A percentile compares a stretch with the other conserved stretches of the same genome.
phyloP scores from a whole-genome alignment of 2,329 filamentous ascomycete species.

The Paecilomyces variotii region DNA sequence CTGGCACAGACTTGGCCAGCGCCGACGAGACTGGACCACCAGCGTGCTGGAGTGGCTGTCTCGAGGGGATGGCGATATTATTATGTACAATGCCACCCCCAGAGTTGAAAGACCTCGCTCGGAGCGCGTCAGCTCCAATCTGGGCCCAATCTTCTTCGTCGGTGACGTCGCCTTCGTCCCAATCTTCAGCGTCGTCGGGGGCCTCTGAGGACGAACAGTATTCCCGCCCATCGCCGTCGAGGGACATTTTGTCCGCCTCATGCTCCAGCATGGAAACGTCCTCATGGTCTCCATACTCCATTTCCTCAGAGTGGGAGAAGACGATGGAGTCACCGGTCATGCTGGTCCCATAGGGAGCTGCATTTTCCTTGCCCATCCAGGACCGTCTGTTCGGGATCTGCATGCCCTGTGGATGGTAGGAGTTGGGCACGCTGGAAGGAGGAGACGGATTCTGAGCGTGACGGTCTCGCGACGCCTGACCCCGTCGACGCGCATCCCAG shows the following conservation, averaged over 20 bases:
- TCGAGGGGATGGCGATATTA: constrained; percentile 31
- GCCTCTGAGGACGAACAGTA: constrained; percentile 72
- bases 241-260: constrained; percentile 92
- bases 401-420: constrained; percentile 38
- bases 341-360: constrained; percentile 49
- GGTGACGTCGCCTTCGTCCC: constrained; percentile 78
- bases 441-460: constrained; percentile 35
- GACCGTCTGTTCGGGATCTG: constrained; percentile 37
- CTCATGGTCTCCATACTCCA: constrained; percentile 52
- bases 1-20: constrained; percentile 33
- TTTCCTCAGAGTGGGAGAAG: constrained; percentile 61
- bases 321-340: constrained; percentile 63
- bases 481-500: constrained; percentile 77
- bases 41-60: constrained; percentile 12
- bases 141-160: constrained; percentile 96
- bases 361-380: constrained; percentile 21
- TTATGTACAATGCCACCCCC: constrained; percentile 32
- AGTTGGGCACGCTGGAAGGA: constrained; percentile 43
- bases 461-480: constrained; percentile 42
- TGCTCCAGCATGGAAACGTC: constrained; percentile 65
- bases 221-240: constrained; percentile 57
- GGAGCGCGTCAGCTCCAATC: constrained; percentile 76
- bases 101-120: constrained; percentile 52
- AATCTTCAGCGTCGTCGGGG: constrained; percentile 60
- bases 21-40: constrained; percentile 29